A percentile compares a stretch with the other conserved stretches of the same genome.
These are phyloP conservation scores for Pythium sp. DNA, from an alignment of 352 stramenopile genomes.

Conservation along the genomic window DNA sequence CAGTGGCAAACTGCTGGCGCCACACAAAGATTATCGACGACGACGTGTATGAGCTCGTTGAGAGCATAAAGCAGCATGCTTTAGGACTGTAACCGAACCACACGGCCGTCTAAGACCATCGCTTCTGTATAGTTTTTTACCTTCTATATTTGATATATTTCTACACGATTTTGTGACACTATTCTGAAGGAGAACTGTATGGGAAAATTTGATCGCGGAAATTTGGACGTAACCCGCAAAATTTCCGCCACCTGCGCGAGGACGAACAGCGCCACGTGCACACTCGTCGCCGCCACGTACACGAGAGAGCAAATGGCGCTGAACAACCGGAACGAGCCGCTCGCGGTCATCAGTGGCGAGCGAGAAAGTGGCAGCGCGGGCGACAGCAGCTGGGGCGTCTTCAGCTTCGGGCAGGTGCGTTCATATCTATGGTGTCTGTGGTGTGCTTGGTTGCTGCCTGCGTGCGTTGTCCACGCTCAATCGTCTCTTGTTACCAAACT, in stretches of 20 bases:
- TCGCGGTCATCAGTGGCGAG: background rate
- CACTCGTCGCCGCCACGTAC: conserved; percentile 61
- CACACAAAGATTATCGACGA: too few relatives aligned
- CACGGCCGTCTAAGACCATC: too few relatives aligned
- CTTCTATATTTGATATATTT: too few relatives aligned
- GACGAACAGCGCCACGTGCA: conserved; percentile 55
- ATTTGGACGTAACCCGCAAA: too few relatives aligned
- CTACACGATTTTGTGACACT: too few relatives aligned
- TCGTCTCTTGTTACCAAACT: background rate
- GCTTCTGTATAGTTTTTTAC: too few relatives aligned
- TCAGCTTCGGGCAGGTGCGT: conserved; percentile 49
- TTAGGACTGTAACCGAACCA: too few relatives aligned
- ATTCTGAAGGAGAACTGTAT: too few relatives aligned
- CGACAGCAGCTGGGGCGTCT: conserved; percentile 20
- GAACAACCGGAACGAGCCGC: conserved; percentile 18
- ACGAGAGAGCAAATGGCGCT: conserved; percentile 33
- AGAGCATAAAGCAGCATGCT: too few relatives aligned
- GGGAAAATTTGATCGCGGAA: too few relatives aligned
- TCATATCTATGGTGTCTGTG: background rate
- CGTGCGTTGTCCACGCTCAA: background rate
- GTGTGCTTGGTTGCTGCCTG: background rate
- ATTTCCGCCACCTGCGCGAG: conserved; percentile 40
- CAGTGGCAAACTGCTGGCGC: too few relatives aligned
- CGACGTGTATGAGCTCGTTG: too few relatives aligned
- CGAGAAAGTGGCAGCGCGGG: background rate